phyloP scores from a whole-genome alignment of 306 rosid species.

The Casuarina cunninghamiana region DNA sequence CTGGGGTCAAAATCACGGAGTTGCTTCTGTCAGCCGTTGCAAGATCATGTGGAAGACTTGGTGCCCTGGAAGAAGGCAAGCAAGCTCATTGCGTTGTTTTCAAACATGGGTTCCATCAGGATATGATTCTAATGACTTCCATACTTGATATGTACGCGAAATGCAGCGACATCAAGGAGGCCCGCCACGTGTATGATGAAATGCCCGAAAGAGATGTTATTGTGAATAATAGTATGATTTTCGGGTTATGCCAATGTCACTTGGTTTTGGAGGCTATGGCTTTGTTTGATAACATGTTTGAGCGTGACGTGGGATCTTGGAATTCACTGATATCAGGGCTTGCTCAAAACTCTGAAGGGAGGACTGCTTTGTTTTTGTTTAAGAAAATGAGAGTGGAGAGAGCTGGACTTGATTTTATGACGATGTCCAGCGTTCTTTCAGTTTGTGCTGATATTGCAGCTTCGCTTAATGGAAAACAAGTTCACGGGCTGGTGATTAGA shows the following conservation, averaged over 20 bases:
- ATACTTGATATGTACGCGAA: slow-evolving; percentile 30
- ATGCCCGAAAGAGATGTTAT: slow-evolving; percentile 35
- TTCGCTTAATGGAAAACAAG: slow-evolving; percentile 9
- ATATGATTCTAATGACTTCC: slow-evolving; percentile 32
- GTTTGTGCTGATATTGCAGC: slow-evolving; percentile 38
- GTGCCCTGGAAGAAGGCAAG: slow-evolving; percentile 28
- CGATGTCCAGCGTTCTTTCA: slow-evolving; percentile 34
- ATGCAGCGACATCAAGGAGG: slow-evolving; percentile 16
- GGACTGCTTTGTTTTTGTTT: slow-evolving; percentile 25
- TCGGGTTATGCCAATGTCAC: slow-evolving; percentile 25
- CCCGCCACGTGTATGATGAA: slow-evolving; percentile 33
- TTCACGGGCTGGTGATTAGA: slow-evolving; percentile 27
- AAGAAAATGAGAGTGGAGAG: slow-evolving; percentile 34
- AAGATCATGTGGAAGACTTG: slow-evolving; percentile 28
- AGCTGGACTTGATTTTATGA: slow-evolving; percentile 29
- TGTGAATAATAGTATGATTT: slow-evolving; percentile 35
- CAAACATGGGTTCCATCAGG: slow-evolving; percentile 24
- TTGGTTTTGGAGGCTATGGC: slow-evolving; percentile 16
- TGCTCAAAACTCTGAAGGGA: slow-evolving; percentile 25
- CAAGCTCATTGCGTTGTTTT: slow-evolving; percentile 28
- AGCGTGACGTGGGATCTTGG: slow-evolving; percentile 34
- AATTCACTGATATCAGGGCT: slow-evolving; percentile 35
- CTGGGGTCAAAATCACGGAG: slow-evolving; percentile 23
- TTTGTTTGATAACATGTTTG: slow-evolving; percentile 26
- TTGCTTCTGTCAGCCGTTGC: slow-evolving; percentile 33